Evolutionary conservation across 805 yeast genomes (phyloP).

Genomic region (Torulaspora delbrueckii): DNA sequence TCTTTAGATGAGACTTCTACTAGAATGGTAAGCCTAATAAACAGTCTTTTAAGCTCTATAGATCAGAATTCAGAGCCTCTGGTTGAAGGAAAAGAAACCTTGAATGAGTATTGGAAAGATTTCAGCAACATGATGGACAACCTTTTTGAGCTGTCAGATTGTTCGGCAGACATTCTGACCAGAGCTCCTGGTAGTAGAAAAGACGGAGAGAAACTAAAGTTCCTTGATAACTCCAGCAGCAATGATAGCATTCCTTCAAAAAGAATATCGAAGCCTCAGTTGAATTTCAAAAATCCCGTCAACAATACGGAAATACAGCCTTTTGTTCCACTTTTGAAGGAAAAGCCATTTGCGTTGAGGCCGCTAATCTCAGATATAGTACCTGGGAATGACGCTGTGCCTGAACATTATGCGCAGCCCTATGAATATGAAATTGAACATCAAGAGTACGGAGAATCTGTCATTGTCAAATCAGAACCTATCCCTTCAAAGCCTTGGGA

Average conservation of each 20-base stretch:
- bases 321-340: conserved; percentile 65
- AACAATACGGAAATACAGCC: conserved; percentile 70
- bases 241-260: conserved; percentile 19
- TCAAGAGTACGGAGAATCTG: conserved; percentile 61
- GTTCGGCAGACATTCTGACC: conserved; percentile 48
- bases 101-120: conserved; percentile 54
- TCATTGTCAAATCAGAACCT: conserved; percentile 46
- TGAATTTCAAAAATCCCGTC: conserved; percentile 48
- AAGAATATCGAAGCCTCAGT: conserved; percentile 63
- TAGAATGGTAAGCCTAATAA: conserved; percentile 43
- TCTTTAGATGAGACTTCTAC: conserved; percentile 41
- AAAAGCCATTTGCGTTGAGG: conserved; percentile 66
- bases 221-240: conserved; percentile 44
- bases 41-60: conserved; percentile 40
- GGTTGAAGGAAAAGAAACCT: conserved; percentile 39
- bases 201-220: conserved; percentile 34
- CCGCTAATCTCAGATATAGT: conserved; percentile 46
- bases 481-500: conserved; percentile 61
- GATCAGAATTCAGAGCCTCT: conserved; percentile 32
- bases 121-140: conserved; percentile 61
- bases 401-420: conserved; percentile 72
- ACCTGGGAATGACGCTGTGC: conserved; percentile 39
- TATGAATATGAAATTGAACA: conserved; percentile 68
- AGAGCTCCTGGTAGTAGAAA: conserved; percentile 22
- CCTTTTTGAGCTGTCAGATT: conserved; percentile 72